Evolutionary conservation across 768 basidiomycete species (phyloP), one percentile per base, ranked within the genome.

Genomic region (Baorangia bicolor): DNA sequence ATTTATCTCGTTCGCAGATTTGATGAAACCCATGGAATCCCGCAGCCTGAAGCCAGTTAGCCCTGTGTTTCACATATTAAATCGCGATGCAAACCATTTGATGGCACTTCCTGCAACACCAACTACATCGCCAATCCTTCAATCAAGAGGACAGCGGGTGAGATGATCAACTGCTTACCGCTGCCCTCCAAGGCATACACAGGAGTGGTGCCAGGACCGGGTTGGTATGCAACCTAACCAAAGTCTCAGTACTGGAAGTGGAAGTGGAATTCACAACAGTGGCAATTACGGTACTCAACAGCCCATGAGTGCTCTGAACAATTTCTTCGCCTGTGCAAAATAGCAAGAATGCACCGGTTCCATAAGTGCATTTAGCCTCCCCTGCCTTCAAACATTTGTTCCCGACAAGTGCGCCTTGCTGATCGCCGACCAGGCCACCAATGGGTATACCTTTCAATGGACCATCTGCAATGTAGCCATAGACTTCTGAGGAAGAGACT

Each of bases 361-460:
- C 96, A 64, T 96, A 99, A 5, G 97, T 99, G 73, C 94, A 97
- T 74, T 99, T 99, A 3, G 95, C 96, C 70, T 98, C 90, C 18
- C 96, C 96, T 60, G 83, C 79, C n/a, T 68, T 77, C 51, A 99
- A 72, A 67, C 97, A 98, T 72, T 97, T 98, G 77, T 99, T 98
- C 0, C 96, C 97, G 48, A 98, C 85, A 23, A 99, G 77, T 23
- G 96, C 96, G 6, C 90, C 97, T 71, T 99, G 97, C 75, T 99
- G 97, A 69, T 99, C 97, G n/a, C 97, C 97, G 9, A 96, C 86
- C 44, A 98, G 83, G 21, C 96, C 96, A 35, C 87, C 94, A 50
- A 99, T 92, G 10, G 88, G 88, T 12, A 94, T 79, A 38, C 90
- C 92, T 60, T 78, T 76, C 58, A 93, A 76, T 3, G 85, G 65